Evolutionary conservation across 257 asterid species (phyloP), one percentile per base, ranked within the genome.

Genomic region (Lithospermum erythrorhizon): DNA sequence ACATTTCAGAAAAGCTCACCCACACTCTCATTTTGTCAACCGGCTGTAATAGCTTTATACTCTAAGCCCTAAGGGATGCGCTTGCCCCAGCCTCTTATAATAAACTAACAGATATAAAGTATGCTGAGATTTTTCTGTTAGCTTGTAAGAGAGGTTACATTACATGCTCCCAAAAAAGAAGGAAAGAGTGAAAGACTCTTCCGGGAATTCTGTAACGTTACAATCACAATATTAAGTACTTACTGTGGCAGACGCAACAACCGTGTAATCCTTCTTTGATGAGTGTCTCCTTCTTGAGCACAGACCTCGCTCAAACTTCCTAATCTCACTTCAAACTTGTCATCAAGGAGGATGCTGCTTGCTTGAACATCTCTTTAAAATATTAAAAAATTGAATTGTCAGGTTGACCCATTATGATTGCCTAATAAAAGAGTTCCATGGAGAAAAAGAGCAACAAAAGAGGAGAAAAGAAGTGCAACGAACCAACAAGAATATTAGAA

Each of bases 301-400:
- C 95, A 89, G 58, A 80, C 89, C 67, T 84, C 85, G 55, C 90
- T 84, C 75, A 93, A 76, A 73, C 99, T 93, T 71, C 97, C 99
- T 45, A 93, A 71, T 66, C 99, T 80, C 63, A 93, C 97, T 81
- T 93, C 99, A 55, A 72, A 93, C 78, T 86, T 93, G 66, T 91
- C 96, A 52, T 91, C 98, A 61, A 91, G 98, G 69, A 91, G 95
- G 78, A 91, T 81, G 74, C 98, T 89, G 73, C 97, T 86, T 48
- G 97, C 94, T 84, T 86, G 99, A 65, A 93, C 74, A 79, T 93
- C 97, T 84, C 99, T 93, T 78, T 58, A 78, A 30, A 62, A 61
- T 66, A 23, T 37, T 63, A 58, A 59, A 55, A 45, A 58, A 52
- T 54, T 29, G 47, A 48, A 53, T n/a, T 57, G 69, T 71, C 70